A percentile compares a stretch with the other conserved stretches of the same genome.
Evolutionary conservation across 176 grass and related monocot species (phyloP).

Genomic region (Avena sativa): DNA sequence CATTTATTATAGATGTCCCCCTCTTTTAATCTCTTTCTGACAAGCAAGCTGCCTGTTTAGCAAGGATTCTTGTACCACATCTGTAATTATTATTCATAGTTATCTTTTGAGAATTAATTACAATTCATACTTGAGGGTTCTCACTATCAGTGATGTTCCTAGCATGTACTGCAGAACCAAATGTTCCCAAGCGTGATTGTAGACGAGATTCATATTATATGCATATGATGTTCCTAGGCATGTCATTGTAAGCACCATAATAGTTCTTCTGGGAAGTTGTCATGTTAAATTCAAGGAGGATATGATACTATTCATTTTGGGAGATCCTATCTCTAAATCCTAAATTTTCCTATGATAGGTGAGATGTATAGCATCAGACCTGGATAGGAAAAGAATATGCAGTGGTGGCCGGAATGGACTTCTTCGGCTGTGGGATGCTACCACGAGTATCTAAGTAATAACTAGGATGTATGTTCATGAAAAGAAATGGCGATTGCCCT

Average conservation of each 20-base stretch:
- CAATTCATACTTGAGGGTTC: neutral
- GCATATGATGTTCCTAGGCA: constrained; percentile 24
- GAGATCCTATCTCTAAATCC: constrained; percentile 14
- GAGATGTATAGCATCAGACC: constrained; percentile 87
- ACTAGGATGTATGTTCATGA: constrained; percentile 45
- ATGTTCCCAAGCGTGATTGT: constrained; percentile 19
- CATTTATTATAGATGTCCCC: constrained; percentile 11
- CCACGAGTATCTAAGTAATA: constrained; percentile 83
- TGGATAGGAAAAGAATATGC: constrained; percentile 97
- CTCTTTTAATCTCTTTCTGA: neutral
- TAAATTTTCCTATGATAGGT: constrained; percentile 50
- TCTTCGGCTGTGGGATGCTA: constrained; percentile 95
- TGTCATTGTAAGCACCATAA: neutral
- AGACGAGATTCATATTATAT: neutral
- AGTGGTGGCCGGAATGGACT: constrained; percentile 92
- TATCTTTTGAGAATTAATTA: neutral
- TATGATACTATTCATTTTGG: constrained; percentile 31
- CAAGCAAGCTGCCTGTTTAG: constrained; percentile 15
- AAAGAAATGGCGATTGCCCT: constrained; percentile 43
- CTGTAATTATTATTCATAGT: neutral
- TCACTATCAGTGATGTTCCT: neutral
- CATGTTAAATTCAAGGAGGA: neutral
- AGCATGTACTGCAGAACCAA: constrained; percentile 18
- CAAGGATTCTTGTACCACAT: constrained; percentile 13
- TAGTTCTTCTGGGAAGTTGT: constrained; percentile 1